These are phyloP conservation scores for Populus hybrid DNA, from an alignment of 441 rosid species.

Conservation along the genomic window DNA sequence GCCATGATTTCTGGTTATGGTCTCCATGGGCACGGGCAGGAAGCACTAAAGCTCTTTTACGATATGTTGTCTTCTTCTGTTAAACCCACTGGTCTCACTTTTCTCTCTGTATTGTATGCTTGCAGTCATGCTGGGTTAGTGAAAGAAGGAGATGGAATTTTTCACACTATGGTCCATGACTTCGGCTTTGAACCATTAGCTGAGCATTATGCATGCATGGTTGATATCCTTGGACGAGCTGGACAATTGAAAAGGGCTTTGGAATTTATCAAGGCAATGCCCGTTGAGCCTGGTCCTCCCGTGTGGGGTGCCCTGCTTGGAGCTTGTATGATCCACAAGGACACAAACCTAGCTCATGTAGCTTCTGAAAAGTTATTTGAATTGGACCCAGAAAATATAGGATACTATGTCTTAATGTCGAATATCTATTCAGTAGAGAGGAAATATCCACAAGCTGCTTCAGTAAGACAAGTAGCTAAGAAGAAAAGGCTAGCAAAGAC, in stretches of 20 bases:
- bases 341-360: constrained; percentile 49
- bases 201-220: constrained; percentile 78
- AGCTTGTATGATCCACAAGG: constrained; percentile 81
- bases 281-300: constrained; percentile 50
- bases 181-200: constrained; percentile 52
- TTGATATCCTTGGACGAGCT: constrained; percentile 76
- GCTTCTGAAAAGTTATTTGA: constrained; percentile 63
- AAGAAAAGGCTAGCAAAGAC: constrained; percentile 56
- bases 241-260: constrained; percentile 64
- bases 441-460: constrained; percentile 67
- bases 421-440: constrained; percentile 64
- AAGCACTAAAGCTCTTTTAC: constrained; percentile 53
- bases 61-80: constrained; percentile 52
- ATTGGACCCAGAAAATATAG: constrained; percentile 62
- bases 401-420: constrained; percentile 65
- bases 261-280: constrained; percentile 58
- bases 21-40: constrained; percentile 72
- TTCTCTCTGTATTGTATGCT: constrained; percentile 67
- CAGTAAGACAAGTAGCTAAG: constrained; percentile 58
- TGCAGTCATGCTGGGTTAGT: constrained; percentile 86
- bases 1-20: constrained; percentile 80
- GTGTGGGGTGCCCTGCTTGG: constrained; percentile 75
- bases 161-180: constrained; percentile 53
- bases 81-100: constrained; percentile 57
- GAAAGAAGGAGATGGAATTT: constrained; percentile 60